A percentile compares a stretch with the other conserved stretches of the same genome.
These are phyloP conservation scores for Cladobotryum protrusum DNA, from an alignment of 2,329 filamentous ascomycete species.

Conservation along the genomic window DNA sequence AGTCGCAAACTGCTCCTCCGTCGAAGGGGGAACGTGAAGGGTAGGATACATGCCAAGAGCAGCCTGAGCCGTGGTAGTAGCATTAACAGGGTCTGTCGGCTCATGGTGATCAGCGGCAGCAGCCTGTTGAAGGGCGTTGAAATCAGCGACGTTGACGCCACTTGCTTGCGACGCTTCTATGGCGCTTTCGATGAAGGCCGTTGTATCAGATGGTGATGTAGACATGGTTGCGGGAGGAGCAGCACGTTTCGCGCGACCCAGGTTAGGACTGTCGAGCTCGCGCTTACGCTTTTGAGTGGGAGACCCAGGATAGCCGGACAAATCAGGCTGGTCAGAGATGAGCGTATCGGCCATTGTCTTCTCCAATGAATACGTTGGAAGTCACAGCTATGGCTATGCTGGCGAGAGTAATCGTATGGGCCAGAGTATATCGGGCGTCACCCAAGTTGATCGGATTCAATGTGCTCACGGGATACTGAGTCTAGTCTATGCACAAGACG, in stretches of 20 bases:
- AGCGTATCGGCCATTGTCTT: constrained; percentile 42
- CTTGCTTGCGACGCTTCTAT: constrained; percentile 38
- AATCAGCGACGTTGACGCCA: constrained; percentile 47
- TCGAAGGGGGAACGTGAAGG: constrained; percentile 50
- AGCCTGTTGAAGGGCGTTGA: constrained; percentile 51
- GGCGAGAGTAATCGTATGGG: background rate
- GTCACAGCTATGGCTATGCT: background rate
- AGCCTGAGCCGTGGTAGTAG: constrained; percentile 54
- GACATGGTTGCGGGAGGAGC: constrained; percentile 41
- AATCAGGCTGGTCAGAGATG: constrained; percentile 41
- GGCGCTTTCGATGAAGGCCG: constrained; percentile 49
- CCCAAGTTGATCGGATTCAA: too few species aligned
- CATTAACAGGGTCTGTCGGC: constrained; percentile 44
- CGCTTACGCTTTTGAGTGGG: constrained; percentile 53
- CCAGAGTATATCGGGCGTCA: too few species aligned
- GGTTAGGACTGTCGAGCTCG: constrained; percentile 43
- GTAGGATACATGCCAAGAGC: constrained; percentile 56
- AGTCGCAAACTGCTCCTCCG: constrained; percentile 55
- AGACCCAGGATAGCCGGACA: constrained; percentile 35
- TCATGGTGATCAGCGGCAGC: constrained; percentile 42
- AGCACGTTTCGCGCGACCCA: constrained; percentile 45
- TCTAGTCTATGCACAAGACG: too few species aligned
- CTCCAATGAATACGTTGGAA: background rate
- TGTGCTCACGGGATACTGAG: too few species aligned
- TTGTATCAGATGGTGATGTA: constrained; percentile 36